Conservation (phyloP, 768 basidiomycete species). For the Ramaria rubella region DNA sequence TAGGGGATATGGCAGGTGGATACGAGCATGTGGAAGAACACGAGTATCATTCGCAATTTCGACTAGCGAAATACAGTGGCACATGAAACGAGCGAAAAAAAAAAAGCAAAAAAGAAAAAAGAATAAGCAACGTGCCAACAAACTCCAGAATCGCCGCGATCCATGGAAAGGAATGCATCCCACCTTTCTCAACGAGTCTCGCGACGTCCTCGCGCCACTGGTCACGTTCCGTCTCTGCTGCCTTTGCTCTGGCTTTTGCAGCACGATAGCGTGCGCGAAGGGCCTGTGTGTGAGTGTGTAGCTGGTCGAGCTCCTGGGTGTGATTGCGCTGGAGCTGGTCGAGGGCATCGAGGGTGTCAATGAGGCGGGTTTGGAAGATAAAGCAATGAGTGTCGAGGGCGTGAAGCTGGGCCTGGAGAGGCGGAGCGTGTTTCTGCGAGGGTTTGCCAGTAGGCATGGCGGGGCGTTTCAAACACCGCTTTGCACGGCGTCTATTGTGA, state of each 20-base stretch:
- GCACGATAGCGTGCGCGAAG: background rate
- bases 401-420: no score
- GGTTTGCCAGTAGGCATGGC: no score
- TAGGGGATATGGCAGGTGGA: constrained; percentile 5
- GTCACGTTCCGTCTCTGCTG: constrained; percentile 3
- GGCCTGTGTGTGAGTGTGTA: background rate
- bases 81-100: no score
- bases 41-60: constrained; percentile 5
- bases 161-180: background rate
- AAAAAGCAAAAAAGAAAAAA: background rate
- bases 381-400: background rate
- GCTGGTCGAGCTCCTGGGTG: background rate
- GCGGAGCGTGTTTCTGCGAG: no score
- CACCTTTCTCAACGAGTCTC: constrained; percentile 9
- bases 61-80: no score
- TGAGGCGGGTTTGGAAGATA: background rate
- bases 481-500: no score
- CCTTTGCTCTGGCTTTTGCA: background rate
- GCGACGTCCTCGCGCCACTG: background rate
- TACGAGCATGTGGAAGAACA: background rate
- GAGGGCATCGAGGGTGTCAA: constrained; percentile 3
- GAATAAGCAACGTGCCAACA: background rate
- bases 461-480: no score
- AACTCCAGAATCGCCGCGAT: background rate
- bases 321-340: background rate